Evolutionary conservation across 148 eudicot genomes (phyloP).

Genomic region (Salicornia ramosissima): DNA sequence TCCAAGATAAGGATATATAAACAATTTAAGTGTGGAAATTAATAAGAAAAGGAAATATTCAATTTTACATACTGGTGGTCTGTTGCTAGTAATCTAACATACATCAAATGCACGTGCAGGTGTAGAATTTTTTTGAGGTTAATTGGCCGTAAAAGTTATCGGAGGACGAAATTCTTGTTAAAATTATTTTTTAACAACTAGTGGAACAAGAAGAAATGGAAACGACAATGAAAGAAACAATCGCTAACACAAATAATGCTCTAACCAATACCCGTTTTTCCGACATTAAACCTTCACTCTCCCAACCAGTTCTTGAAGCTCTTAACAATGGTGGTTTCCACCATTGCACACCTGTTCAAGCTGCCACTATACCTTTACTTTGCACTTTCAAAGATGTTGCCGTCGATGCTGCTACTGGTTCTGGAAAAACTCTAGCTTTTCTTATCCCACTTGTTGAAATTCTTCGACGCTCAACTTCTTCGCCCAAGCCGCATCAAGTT

Average conservation of each 20-base stretch:
- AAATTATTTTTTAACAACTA: too few relatives aligned
- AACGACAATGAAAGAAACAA: slow-evolving; percentile 11
- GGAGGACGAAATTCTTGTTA: too few relatives aligned
- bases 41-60: too few relatives aligned
- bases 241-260: slow-evolving; percentile 53
- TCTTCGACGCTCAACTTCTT: slow-evolving; percentile 47
- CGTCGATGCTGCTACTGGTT: slow-evolving; percentile 97
- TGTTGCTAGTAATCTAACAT: too few relatives aligned
- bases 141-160: too few relatives aligned
- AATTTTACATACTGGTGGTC: too few relatives aligned
- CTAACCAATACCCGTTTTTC: slow-evolving; percentile 71
- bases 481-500: slow-evolving; percentile 73
- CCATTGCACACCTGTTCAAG: slow-evolving; percentile 90
- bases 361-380: slow-evolving; percentile 76
- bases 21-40: too few relatives aligned
- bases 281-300: slow-evolving; percentile 64
- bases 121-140: too few relatives aligned
- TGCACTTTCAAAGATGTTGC: slow-evolving; percentile 74
- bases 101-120: too few relatives aligned
- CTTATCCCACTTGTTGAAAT: slow-evolving; percentile 74
- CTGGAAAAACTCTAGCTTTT: slow-evolving; percentile 92
- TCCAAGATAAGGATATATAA: too few relatives aligned
- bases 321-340: slow-evolving; percentile 52
- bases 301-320: slow-evolving; percentile 57
- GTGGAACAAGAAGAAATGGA: neutral